Evolutionary conservation across 257 asterid genomes (phyloP).

Genomic region (Avicennia marina): DNA sequence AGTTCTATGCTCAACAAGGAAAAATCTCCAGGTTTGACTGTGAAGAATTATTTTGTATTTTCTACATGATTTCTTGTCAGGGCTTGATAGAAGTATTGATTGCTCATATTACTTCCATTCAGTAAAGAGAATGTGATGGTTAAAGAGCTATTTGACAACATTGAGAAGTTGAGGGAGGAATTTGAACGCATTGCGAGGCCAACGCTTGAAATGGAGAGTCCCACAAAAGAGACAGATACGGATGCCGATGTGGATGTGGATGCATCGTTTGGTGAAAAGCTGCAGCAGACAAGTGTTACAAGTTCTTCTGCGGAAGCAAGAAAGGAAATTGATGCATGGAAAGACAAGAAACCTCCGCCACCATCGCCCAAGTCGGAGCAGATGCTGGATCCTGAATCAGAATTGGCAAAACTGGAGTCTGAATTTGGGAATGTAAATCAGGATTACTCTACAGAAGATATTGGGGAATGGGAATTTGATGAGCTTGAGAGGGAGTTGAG

Average conservation of each 20-base stretch:
- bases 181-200: conserved; percentile 87
- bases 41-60: conserved; percentile 10
- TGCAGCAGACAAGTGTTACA: conserved; percentile 29
- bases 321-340: conserved; percentile 27
- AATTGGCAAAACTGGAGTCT: conserved; percentile 80
- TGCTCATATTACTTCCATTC: conserved; percentile 22
- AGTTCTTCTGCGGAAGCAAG: conserved; percentile 29
- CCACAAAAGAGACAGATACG: conserved; percentile 44
- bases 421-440: conserved; percentile 73
- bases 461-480: conserved; percentile 92
- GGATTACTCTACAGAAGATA: conserved; percentile 70
- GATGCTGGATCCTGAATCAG: conserved; percentile 61
- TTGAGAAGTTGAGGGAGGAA: conserved; percentile 64
- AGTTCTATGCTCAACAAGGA: conserved; percentile 60
- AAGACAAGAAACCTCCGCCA: conserved; percentile 24
- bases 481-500: conserved; percentile 84
- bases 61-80: neutral
- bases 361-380: conserved; percentile 36
- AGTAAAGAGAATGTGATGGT: conserved; percentile 70
- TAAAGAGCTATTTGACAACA: conserved; percentile 64
- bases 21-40: conserved; percentile 56
- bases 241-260: too few species aligned
- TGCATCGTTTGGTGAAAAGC: conserved; percentile 32
- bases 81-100: neutral
- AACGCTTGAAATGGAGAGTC: conserved; percentile 72